Evolutionary conservation across 148 eudicot species (phyloP), one percentile per base, ranked within the genome.

Genomic region (Cornus kousa): DNA sequence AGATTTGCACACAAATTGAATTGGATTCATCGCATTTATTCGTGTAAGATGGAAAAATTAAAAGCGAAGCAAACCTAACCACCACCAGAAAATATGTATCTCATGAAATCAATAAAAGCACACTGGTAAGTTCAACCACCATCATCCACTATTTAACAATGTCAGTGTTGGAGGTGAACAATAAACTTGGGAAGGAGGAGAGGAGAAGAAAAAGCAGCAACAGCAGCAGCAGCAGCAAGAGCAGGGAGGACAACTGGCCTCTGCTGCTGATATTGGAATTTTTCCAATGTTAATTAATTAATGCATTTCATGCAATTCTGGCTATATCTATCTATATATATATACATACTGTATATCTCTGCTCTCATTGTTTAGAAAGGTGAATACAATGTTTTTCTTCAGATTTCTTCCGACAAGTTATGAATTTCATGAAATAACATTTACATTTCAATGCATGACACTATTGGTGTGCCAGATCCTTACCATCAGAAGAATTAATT

Each of bases 31-130:
- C 48, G 10, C 48, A 43, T 43, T 43, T 43, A 43, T 43, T 43
- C 48, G 8, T 43, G 48, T 43, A 9, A 43, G 48, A 43, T 43
- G 48, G 48, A 43, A 39, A 39, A 6, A 9, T 43, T 50, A 72
- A 79, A 50, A 71, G 76, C 39, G 17, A 70, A 19, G 31, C 24
- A 78, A 46, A 72, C 81, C 76, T 73, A 79, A 73, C 77, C 55
- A 46, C 35, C 40, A 28, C 28, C 48, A 62, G 19, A 43, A 43
- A 43, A 43, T 43, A 46, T 66, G 46, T 73, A 37, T 43, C 50
- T 32, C 77, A 48, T 79, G 81, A 78, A 62, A 9, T 78, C 69
- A 71, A 64, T 79, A 62, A 79, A 70, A 79, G 71, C 81, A 46
- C 23, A 73, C 12, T n/a, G 65, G 69, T 40, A 19, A 72, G 17